Base-by-base conservation (phyloP, 257 asterid species). In the Schizonepeta tenuifolia region DNA sequence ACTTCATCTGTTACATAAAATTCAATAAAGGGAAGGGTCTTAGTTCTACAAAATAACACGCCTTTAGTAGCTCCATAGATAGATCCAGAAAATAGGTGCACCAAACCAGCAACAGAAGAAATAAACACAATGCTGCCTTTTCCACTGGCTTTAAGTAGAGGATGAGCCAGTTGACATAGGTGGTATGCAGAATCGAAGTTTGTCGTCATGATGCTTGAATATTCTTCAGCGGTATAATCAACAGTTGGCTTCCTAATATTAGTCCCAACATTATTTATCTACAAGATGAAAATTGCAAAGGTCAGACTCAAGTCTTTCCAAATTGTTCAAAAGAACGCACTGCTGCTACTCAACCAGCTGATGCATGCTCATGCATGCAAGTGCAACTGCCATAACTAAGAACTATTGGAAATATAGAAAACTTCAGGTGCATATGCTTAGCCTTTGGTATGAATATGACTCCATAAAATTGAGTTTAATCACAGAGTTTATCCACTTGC, bases 61-160 rank as follows among this genome's bases (percentile, higher is more conserved):
- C 99, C 97, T 85, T 95, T 95, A 62, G 95, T 82, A 26, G 97
- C 97, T 57, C 98, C 99, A 80, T 95, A 95, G 21, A 95, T 75
- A 11, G 99, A 95, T 74, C 99, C 96, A 15, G 87, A 83, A 60
- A 36, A 88, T 28, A 88, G 0, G 85, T 90, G 90, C 74, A 88
- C 87, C 70, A 81, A 70, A 79, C 98, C 98, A 55, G 84, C 91
- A 60, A 92, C 94, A 49, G 99, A 95, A 63, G 97, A 95, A 69
- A 95, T 83, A 72, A 92, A 90, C 75, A 95, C 99, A 57, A 90
- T 68, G 56, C 84, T 87, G 72, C 97, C 85, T 56, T 28, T 77
- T 79, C 95, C 96, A 69, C 96, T 86, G 54, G 94, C 97, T 85
- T 90, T 95, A 51, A 92, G 88, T 74, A 88, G 89, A 74, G 96